Conservation (phyloP, 495 filamentous ascomycete species). For the Cladorrhinum samala region DNA sequence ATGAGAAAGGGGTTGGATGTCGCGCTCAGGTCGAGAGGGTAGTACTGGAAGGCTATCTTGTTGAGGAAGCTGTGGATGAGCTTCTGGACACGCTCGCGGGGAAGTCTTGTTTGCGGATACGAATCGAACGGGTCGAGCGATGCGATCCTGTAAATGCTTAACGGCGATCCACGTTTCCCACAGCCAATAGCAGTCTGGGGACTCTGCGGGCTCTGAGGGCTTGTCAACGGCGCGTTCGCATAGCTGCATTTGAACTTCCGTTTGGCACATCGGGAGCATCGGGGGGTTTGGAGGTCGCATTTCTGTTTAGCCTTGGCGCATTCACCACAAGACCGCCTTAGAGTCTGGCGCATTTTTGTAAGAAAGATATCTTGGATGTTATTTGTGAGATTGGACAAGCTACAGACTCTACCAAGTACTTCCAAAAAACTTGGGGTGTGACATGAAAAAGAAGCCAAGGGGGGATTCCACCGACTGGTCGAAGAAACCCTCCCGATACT, state of each 20-base stretch:
- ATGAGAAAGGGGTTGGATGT: slow-evolving; percentile 47
- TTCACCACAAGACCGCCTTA: slow-evolving; percentile 45
- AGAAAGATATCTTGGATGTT: neutral
- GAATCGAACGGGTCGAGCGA: slow-evolving; percentile 47
- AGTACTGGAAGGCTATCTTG: slow-evolving; percentile 51
- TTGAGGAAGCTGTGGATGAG: slow-evolving; percentile 46
- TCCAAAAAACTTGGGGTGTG: neutral
- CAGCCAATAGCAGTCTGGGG: too few relatives aligned
- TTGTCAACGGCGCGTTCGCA: slow-evolving; percentile 41
- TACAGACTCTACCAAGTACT: neutral
- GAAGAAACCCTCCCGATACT: neutral
- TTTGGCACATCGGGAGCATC: slow-evolving; percentile 46
- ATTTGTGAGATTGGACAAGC: neutral
- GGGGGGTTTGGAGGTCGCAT: slow-evolving; percentile 43
- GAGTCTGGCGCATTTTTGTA: slow-evolving; percentile 37
- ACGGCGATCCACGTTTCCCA: neutral
- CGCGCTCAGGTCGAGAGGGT: slow-evolving; percentile 44
- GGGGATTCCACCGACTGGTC: neutral
- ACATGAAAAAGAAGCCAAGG: neutral
- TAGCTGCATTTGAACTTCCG: slow-evolving; percentile 39
- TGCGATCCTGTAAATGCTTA: slow-evolving; percentile 7
- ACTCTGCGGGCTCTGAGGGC: neutral
- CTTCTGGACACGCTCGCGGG: slow-evolving; percentile 38
- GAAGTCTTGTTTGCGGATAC: slow-evolving; percentile 44
- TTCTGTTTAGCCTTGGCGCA: slow-evolving; percentile 46